These are phyloP conservation scores for Pseudogymnoascus sp. DNA, from an alignment of 2,329 filamentous ascomycete genomes.

Conservation along the genomic window DNA sequence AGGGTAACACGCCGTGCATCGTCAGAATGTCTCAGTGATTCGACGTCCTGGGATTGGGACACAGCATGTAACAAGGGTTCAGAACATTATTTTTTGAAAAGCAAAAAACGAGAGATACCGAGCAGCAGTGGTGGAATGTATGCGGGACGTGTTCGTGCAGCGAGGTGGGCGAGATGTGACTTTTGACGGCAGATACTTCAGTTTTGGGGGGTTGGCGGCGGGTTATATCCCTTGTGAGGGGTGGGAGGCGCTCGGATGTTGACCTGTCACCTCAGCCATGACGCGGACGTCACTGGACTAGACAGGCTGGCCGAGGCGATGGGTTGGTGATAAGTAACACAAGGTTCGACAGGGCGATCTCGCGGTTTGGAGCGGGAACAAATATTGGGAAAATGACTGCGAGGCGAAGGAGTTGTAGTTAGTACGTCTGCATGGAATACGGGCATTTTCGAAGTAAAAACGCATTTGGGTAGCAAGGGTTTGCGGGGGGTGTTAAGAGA, in stretches of 20 bases:
- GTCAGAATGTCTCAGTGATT: not conserved
- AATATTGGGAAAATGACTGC: not conserved
- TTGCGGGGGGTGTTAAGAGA: not conserved
- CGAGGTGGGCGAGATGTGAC: constrained; percentile 5
- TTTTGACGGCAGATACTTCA: not conserved
- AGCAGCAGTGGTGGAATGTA: constrained; percentile 1
- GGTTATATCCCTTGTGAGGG: constrained; percentile 2
- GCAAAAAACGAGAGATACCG: not conserved
- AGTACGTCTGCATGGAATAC: constrained; percentile 4
- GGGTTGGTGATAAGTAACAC: not conserved
- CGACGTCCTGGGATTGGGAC: constrained; percentile 1
- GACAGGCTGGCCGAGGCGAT: not conserved
- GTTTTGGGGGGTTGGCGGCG: not conserved
- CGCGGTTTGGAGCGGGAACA: not conserved
- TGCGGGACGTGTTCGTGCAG: not conserved
- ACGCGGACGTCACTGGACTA: not conserved
- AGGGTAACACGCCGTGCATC: not conserved
- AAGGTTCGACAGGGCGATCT: not conserved
- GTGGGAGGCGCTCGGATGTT: not conserved
- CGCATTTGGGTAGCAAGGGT: not conserved
- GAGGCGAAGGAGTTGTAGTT: not conserved
- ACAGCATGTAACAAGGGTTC: not conserved
- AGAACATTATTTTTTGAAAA: not conserved
- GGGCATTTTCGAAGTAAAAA: not conserved
- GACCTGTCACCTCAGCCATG: constrained; percentile 1